Evolutionary conservation across 1,284 basidiomycete species (phyloP).

Genomic region (Sporisorium scitamineum): DNA sequence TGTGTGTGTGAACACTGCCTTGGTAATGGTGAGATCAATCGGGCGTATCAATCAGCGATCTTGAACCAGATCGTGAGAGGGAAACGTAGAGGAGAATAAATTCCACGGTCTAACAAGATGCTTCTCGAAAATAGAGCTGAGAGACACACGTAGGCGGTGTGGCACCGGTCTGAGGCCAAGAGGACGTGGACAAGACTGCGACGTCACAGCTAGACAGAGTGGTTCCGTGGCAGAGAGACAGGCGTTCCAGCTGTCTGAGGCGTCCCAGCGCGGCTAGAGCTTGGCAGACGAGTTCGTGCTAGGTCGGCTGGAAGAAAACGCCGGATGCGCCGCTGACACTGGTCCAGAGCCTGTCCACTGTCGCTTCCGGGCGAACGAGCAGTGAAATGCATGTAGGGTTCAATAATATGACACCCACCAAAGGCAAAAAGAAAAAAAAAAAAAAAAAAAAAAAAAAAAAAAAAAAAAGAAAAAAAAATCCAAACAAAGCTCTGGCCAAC

Average conservation of each 20-base stretch:
- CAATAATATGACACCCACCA: slow-evolving; percentile 3
- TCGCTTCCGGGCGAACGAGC: not conserved
- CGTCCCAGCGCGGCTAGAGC: slow-evolving; percentile 37
- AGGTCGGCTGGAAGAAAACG: slow-evolving; percentile 40
- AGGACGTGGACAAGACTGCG: slow-evolving; percentile 29
- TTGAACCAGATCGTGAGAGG: too few relatives aligned
- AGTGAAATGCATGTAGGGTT: slow-evolving; percentile 36
- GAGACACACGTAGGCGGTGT: too few relatives aligned
- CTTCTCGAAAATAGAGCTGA: too few relatives aligned
- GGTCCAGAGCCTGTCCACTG: not conserved
- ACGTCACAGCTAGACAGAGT: slow-evolving; percentile 15
- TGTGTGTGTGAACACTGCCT: too few relatives aligned
- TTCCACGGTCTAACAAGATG: too few relatives aligned
- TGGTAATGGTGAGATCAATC: not conserved
- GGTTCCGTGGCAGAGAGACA: not conserved
- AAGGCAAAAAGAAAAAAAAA: not conserved
- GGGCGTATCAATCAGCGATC: not conserved
- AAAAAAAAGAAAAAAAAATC: not conserved
- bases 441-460: not conserved
- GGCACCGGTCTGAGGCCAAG: not conserved
- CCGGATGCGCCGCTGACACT: not conserved
- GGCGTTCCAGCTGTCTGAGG: slow-evolving; percentile 3
- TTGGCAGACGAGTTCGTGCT: slow-evolving; percentile 26
- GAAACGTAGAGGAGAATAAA: too few relatives aligned
- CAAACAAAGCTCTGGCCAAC: not conserved